Percentiles rank a stretch among this genome's conserved stretches.
phyloP scores from a whole-genome alignment of 768 basidiomycete species.

The Tricholoma flavovirens region DNA sequence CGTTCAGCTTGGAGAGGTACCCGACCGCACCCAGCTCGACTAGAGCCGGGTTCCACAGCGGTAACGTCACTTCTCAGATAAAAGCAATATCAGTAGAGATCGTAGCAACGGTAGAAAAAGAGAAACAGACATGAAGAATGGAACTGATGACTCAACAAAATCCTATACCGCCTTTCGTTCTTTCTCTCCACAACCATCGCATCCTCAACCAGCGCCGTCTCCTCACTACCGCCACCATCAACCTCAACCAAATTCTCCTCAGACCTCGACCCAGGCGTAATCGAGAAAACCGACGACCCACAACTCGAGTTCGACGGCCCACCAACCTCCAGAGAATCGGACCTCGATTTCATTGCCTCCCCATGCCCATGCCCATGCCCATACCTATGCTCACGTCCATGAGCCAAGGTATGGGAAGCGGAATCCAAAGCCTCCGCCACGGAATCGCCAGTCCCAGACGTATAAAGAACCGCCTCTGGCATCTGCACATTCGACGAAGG shows the following conservation, averaged over 20 bases:
- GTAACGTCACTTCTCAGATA: constrained; percentile 50
- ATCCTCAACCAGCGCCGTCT: constrained; percentile 28
- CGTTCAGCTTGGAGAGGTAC: constrained; percentile 61
- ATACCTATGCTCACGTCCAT: neutral
- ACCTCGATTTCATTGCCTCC: too few species aligned
- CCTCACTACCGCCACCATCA: constrained; percentile 6
- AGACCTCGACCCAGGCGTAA: constrained; percentile 21
- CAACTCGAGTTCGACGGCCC: constrained; percentile 18
- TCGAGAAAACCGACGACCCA: constrained; percentile 26
- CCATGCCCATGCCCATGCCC: neutral
- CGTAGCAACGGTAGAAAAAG: neutral
- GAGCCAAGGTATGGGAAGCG: neutral
- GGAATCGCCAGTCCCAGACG: constrained; percentile 12
- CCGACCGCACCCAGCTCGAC: constrained; percentile 71
- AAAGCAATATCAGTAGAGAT: neutral
- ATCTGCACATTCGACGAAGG: constrained; percentile 24
- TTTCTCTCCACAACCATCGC: constrained; percentile 34
- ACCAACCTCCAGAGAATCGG: constrained; percentile 7
- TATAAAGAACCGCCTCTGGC: constrained; percentile 36
- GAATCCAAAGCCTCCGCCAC: neutral
- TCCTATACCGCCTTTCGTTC: constrained; percentile 65
- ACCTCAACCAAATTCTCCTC: constrained; percentile 18
- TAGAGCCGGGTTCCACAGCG: constrained; percentile 64
- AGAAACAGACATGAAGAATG: constrained; percentile 55
- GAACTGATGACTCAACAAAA: constrained; percentile 61